Evolutionary conservation across 1,139 yeast genomes (phyloP).

Genomic region (Yamadazyma triangularis): DNA sequence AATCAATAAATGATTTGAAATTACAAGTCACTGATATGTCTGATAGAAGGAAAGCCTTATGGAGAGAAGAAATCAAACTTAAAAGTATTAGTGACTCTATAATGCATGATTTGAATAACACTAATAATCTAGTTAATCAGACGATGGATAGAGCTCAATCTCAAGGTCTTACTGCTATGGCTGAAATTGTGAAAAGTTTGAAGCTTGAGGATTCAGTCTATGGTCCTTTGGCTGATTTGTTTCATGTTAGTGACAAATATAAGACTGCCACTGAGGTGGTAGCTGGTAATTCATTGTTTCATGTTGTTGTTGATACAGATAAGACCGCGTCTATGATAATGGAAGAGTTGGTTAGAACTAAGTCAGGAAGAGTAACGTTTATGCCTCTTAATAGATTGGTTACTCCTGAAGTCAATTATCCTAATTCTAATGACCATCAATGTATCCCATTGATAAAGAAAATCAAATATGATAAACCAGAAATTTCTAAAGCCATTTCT

Average conservation of each 20-base stretch:
- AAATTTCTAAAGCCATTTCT: constrained; percentile 58
- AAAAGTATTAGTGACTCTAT: constrained; percentile 54
- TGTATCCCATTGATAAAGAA: constrained; percentile 76
- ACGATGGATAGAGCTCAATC: constrained; percentile 73
- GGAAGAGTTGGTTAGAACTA: constrained; percentile 68
- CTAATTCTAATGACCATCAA: constrained; percentile 49
- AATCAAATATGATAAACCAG: constrained; percentile 51
- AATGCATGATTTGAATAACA: constrained; percentile 49
- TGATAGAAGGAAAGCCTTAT: constrained; percentile 66
- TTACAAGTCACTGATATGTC: constrained; percentile 39
- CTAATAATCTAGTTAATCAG: constrained; percentile 58
- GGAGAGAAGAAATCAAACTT: constrained; percentile 76
- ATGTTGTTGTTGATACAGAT: constrained; percentile 86
- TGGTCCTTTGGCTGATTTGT: constrained; percentile 84
- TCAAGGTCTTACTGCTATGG: constrained; percentile 66
- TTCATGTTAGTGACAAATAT: constrained; percentile 76
- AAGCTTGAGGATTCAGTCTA: constrained; percentile 57
- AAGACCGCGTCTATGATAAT: constrained; percentile 75
- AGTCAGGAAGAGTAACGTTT: constrained; percentile 82
- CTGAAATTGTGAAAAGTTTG: constrained; percentile 51
- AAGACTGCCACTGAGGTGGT: constrained; percentile 83
- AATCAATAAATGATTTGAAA: constrained; percentile 35
- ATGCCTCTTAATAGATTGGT: constrained; percentile 79
- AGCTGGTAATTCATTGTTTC: constrained; percentile 83
- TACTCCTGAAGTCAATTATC: constrained; percentile 35